phyloP scores from a whole-genome alignment of 768 basidiomycete species.

The Kwoniella bestiolae region DNA sequence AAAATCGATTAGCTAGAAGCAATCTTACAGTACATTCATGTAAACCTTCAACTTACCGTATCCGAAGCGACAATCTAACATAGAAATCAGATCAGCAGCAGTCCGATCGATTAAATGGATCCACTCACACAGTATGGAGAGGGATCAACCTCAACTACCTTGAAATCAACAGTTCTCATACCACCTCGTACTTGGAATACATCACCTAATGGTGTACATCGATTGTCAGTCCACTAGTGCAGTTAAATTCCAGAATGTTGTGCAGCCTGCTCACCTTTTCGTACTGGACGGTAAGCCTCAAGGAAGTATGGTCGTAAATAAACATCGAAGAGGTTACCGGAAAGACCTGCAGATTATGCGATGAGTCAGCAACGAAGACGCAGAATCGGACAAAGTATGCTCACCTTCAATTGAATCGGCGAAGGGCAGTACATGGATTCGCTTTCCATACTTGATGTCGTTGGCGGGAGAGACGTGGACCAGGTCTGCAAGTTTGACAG shows the following conservation, averaged over 20 bases:
- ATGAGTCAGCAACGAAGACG: slow-evolving; percentile 1
- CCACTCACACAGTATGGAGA: slow-evolving; percentile 77
- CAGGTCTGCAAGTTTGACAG: slow-evolving; percentile 95
- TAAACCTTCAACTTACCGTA: slow-evolving; percentile 70
- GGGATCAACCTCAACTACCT: slow-evolving; percentile 97
- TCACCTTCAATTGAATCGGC: slow-evolving; percentile 95
- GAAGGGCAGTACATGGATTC: slow-evolving; percentile 90
- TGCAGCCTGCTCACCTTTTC: slow-evolving; percentile 48
- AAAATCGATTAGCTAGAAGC: neutral
- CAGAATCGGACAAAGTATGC: slow-evolving; percentile 18
- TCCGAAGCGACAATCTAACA: slow-evolving; percentile 91
- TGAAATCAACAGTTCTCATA: slow-evolving; percentile 98
- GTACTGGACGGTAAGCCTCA: slow-evolving; percentile 66
- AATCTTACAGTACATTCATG: no score
- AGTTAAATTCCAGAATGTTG: slow-evolving; percentile 10
- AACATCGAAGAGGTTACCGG: slow-evolving; percentile 97
- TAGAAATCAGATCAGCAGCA: slow-evolving; percentile 1
- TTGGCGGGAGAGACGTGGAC: slow-evolving; percentile 94
- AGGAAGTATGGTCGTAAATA: slow-evolving; percentile 99
- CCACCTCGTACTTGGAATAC: slow-evolving; percentile 99
- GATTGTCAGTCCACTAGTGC: slow-evolving; percentile 59
- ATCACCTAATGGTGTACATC: slow-evolving; percentile 95
- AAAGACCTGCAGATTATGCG: slow-evolving; percentile 62
- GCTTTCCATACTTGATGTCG: slow-evolving; percentile 99
- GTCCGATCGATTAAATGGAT: neutral